These are phyloP conservation scores for Excoecaria agallocha DNA, from an alignment of 345 rosid genomes.

Conservation along the genomic window DNA sequence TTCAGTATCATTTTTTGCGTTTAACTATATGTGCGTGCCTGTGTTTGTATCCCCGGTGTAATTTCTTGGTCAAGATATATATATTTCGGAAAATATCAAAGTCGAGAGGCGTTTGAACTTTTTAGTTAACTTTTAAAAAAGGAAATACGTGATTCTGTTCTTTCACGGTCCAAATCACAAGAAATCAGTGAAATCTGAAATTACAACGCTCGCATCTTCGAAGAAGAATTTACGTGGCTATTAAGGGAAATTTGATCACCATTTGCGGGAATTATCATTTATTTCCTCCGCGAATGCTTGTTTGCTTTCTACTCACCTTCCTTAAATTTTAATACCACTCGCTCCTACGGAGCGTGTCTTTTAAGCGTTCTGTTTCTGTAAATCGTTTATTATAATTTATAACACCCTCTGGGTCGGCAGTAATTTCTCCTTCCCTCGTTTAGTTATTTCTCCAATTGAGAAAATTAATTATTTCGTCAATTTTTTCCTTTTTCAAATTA, in stretches of 20 bases:
- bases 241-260: neutral
- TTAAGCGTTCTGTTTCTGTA: neutral
- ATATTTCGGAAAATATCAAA: neutral
- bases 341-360: neutral
- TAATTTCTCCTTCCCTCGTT: neutral
- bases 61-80: neutral
- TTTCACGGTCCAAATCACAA: slow-evolving; percentile 10
- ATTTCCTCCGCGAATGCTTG: neutral
- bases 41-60: neutral
- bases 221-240: neutral
- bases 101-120: neutral
- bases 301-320: neutral
- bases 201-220: slow-evolving; percentile 3
- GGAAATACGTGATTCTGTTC: slow-evolving; percentile 1
- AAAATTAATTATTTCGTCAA: neutral
- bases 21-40: too few relatives aligned
- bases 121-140: neutral
- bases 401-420: neutral
- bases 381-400: neutral
- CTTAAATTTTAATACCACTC: neutral
- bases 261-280: neutral
- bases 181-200: slow-evolving; percentile 1
- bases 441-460: neutral
- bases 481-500: too few relatives aligned
- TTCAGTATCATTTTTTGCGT: too few relatives aligned